Conservation (phyloP, 305 asterid species). For the Fraxinus floribunda region DNA sequence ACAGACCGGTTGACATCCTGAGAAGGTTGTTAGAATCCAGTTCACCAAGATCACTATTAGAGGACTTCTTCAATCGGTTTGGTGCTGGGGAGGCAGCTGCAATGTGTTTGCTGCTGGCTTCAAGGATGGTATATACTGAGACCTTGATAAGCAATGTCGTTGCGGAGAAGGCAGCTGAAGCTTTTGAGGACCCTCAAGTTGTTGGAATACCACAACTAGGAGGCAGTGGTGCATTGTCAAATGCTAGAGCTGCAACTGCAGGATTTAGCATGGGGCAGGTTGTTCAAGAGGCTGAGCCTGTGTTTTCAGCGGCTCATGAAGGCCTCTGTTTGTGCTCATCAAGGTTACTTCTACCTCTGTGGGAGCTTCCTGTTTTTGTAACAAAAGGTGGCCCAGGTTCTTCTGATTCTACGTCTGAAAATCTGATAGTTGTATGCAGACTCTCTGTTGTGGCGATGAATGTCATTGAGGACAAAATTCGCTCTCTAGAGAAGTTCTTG, state of each 20-base stretch:
- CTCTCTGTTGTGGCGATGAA: conserved; percentile 81
- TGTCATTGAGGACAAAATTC: conserved; percentile 87
- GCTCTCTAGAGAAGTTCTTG: conserved; percentile 82
- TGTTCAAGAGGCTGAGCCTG: conserved; percentile 95
- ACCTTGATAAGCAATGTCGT: conserved; percentile 67
- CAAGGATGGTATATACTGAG: conserved; percentile 64
- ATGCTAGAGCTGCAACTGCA: conserved; percentile 79
- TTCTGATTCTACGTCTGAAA: conserved; percentile 50
- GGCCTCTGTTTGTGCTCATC: conserved; percentile 95
- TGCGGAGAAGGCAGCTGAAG: conserved; percentile 98
- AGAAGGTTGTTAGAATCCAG: conserved; percentile 81
- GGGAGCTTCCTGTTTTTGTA: conserved; percentile 96
- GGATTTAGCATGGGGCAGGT: conserved; percentile 99
- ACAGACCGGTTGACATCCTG: conserved; percentile 87
- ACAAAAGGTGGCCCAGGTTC: conserved; percentile 59
- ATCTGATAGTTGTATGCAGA: conserved; percentile 70
- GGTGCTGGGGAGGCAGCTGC: conserved; percentile 97
- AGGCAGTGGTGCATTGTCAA: conserved; percentile 89
- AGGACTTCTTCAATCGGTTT: conserved; percentile 89
- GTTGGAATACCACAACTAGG: conserved; percentile 97
- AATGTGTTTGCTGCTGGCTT: conserved; percentile 96
- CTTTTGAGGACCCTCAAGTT: conserved; percentile 94
- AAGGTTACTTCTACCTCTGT: conserved; percentile 83
- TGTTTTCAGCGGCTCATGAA: conserved; percentile 93
- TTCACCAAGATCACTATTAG: conserved; percentile 77